These are phyloP conservation scores for Huntiella abstrusa DNA, from an alignment of 2,329 filamentous ascomycete species.

Conservation along the genomic window DNA sequence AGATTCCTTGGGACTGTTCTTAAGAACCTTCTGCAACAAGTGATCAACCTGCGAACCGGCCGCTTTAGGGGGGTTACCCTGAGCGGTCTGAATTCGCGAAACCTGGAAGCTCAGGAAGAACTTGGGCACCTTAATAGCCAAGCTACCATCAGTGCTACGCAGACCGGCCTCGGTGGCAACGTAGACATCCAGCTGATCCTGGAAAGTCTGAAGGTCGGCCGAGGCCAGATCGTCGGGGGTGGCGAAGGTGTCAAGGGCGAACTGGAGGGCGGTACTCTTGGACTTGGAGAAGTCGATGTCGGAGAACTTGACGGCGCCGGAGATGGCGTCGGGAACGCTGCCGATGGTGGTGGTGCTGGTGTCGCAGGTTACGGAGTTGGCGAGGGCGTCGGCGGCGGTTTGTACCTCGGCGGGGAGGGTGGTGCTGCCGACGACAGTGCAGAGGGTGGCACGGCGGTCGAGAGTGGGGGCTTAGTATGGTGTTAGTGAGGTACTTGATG, in stretches of 20 bases:
- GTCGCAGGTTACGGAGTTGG: conserved; percentile 30
- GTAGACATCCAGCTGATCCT: conserved; percentile 36
- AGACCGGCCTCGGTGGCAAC: conserved; percentile 40
- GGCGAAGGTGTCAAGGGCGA: conserved; percentile 34
- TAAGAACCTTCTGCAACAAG: conserved; percentile 35
- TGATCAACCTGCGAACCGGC: conserved; percentile 36
- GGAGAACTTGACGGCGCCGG: conserved; percentile 31
- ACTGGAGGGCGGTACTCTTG: conserved; percentile 28
- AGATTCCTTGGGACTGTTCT: conserved; percentile 32
- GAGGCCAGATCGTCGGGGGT: conserved; percentile 29
- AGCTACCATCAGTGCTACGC: conserved; percentile 30
- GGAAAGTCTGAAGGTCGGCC: conserved; percentile 31
- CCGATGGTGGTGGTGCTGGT: conserved; percentile 27
- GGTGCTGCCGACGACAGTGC: conserved; percentile 34
- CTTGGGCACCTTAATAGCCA: conserved; percentile 42
- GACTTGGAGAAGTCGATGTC: conserved; percentile 36
- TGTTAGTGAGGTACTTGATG: neutral
- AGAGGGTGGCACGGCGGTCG: conserved; percentile 22
- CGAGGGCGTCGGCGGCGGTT: conserved; percentile 23
- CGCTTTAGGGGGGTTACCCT: conserved; percentile 33
- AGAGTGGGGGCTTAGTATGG: conserved; percentile 10
- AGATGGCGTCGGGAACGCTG: conserved; percentile 36
- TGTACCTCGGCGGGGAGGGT: conserved; percentile 32
- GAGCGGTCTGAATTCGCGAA: conserved; percentile 37
- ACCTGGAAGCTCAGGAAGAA: conserved; percentile 44